phyloP scores from a whole-genome alignment of 495 filamentous ascomycete species.

The Tuber brumale region DNA sequence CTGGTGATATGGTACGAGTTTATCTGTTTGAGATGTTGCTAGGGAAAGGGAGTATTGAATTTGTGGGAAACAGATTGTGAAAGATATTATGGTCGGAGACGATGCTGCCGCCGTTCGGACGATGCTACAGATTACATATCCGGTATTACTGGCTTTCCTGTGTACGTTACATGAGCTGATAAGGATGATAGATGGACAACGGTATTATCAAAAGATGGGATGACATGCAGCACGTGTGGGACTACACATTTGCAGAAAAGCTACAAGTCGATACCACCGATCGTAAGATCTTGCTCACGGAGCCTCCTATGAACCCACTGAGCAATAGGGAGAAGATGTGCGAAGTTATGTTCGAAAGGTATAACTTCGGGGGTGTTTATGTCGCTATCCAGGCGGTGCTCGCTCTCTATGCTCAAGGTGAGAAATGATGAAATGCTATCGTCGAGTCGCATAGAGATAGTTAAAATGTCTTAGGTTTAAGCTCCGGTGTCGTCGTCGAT shows the following conservation, averaged over 20 bases:
- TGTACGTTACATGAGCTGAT: slow-evolving; percentile 7
- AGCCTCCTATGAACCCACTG: slow-evolving; percentile 95
- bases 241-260: slow-evolving; percentile 97
- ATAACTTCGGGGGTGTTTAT: slow-evolving; percentile 93
- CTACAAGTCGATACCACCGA: slow-evolving; percentile 84
- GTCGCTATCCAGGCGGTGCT: slow-evolving; percentile 97
- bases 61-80: slow-evolving; percentile 53
- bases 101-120: slow-evolving; percentile 91
- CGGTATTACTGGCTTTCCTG: slow-evolving; percentile 49
- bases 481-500: slow-evolving; percentile 93
- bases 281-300: slow-evolving; percentile 95
- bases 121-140: slow-evolving; percentile 96
- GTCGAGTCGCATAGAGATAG: background rate
- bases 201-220: slow-evolving; percentile 99
- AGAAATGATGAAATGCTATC: slow-evolving; percentile 12
- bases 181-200: slow-evolving; percentile 78
- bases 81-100: slow-evolving; percentile 99
- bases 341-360: slow-evolving; percentile 97
- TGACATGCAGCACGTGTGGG: slow-evolving; percentile 99
- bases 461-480: slow-evolving; percentile 58
- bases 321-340: slow-evolving; percentile 95
- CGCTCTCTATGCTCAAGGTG: slow-evolving; percentile 94
- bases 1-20: slow-evolving; percentile 53
- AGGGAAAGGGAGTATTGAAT: slow-evolving; percentile 14
- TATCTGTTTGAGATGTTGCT: background rate